Evolutionary conservation across 352 stramenopile genomes (phyloP).

Genomic region (Phytophthora pluvialis): DNA sequence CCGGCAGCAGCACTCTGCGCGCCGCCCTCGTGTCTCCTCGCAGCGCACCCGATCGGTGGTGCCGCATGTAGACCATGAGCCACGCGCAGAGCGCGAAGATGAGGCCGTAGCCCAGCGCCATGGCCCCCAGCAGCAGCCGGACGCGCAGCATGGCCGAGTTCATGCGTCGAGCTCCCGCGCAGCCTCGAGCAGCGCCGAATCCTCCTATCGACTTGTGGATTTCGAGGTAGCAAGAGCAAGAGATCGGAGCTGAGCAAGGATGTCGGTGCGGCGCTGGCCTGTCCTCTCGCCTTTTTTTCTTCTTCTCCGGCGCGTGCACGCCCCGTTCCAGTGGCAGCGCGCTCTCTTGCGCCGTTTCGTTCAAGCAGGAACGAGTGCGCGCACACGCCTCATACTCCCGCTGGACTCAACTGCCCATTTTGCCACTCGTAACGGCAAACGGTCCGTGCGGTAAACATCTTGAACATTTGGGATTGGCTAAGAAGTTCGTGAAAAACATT

Average conservation of each 20-base stretch:
- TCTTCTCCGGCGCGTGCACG: not conserved
- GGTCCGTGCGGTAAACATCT: not conserved
- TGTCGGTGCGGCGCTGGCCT: constrained; percentile 21
- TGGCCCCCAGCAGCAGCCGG: constrained; percentile 39
- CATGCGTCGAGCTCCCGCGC: constrained; percentile 16
- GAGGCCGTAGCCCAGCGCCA: constrained; percentile 48
- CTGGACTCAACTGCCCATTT: constrained; percentile 21
- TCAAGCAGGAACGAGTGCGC: constrained; percentile 21
- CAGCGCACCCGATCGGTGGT: constrained; percentile 57
- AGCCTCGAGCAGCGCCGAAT: constrained; percentile 9
- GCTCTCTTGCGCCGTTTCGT: constrained; percentile 27
- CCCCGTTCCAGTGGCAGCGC: constrained; percentile 8
- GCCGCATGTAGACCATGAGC: constrained; percentile 60
- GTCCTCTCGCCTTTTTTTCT: constrained; percentile 26
- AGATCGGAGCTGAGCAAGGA: constrained; percentile 4
- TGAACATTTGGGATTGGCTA: not conserved
- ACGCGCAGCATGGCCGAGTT: constrained; percentile 21
- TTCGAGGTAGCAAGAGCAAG: constrained; percentile 2
- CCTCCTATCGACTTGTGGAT: constrained; percentile 25
- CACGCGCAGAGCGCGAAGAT: constrained; percentile 52
- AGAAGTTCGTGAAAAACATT: not conserved
- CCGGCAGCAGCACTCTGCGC: constrained; percentile 67
- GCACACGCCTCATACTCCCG: constrained; percentile 10
- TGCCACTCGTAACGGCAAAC: constrained; percentile 14
- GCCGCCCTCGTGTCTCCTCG: constrained; percentile 58